Conservation (phyloP, 306 rosid genomes). For the Vigna trinervia region DNA sequence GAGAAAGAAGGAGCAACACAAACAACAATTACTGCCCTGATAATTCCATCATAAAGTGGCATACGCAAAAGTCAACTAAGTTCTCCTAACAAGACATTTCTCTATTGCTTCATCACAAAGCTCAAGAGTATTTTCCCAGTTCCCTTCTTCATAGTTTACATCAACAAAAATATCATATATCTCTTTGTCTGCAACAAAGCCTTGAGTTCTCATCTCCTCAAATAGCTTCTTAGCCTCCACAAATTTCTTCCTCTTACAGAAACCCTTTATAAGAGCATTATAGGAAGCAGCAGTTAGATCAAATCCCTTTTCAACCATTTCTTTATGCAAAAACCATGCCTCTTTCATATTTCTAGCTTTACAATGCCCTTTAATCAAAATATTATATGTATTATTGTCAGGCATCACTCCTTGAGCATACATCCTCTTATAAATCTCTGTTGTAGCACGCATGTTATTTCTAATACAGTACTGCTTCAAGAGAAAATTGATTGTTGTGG, state of each 20-base stretch:
- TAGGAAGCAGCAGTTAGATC: slow-evolving; percentile 65
- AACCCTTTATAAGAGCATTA: slow-evolving; percentile 72
- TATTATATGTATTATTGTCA: slow-evolving; percentile 75
- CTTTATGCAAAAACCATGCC: slow-evolving; percentile 74
- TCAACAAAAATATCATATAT: slow-evolving; percentile 81
- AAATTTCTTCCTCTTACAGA: slow-evolving; percentile 73
- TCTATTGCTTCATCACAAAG: slow-evolving; percentile 93
- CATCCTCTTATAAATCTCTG: slow-evolving; percentile 71
- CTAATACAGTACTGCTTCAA: slow-evolving; percentile 87
- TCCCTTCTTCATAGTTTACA: slow-evolving; percentile 77
- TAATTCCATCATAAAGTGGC: slow-evolving; percentile 35
- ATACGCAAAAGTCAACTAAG: slow-evolving; percentile 44
- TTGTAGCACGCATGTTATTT: slow-evolving; percentile 67
- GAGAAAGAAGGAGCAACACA: slow-evolving; percentile 24
- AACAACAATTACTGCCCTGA: background rate
- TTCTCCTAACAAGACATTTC: slow-evolving; percentile 62
- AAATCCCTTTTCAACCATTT: slow-evolving; percentile 74
- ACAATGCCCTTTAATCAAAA: slow-evolving; percentile 86
- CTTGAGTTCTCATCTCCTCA: slow-evolving; percentile 83
- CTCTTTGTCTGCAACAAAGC: slow-evolving; percentile 75
- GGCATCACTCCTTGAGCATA: slow-evolving; percentile 68
- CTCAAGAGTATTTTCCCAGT: slow-evolving; percentile 70
- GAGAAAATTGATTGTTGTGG: slow-evolving; percentile 80
- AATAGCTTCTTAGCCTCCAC: slow-evolving; percentile 74
- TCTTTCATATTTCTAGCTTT: slow-evolving; percentile 89